These are phyloP conservation scores for Juncus inflexus DNA, from an alignment of 176 grass and related monocot species.

Conservation along the genomic window DNA sequence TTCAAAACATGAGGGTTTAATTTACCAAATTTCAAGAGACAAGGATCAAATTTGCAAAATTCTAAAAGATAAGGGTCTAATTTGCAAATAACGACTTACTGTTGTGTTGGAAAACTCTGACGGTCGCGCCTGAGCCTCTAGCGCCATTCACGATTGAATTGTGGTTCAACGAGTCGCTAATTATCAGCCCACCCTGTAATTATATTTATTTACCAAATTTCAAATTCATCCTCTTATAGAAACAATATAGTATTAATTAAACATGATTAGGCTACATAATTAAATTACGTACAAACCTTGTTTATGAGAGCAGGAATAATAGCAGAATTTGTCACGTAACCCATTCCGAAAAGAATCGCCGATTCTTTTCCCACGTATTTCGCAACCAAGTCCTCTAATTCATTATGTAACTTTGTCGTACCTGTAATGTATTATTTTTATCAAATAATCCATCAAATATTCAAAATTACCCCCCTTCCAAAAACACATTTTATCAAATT, in stretches of 20 bases:
- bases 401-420: constrained; percentile 69
- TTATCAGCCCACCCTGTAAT: constrained; percentile 75
- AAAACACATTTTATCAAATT: neutral
- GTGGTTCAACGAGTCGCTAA: constrained; percentile 93
- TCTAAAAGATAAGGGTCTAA: too few species aligned
- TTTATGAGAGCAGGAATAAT: constrained; percentile 74
- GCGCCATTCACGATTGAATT: constrained; percentile 96
- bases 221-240: neutral
- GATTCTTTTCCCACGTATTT: constrained; percentile 80
- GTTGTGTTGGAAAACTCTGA: constrained; percentile 90
- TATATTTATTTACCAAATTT: constrained; percentile 1
- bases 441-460: constrained; percentile 4
- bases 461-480: neutral
- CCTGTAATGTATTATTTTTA: constrained; percentile 33
- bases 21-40: too few species aligned
- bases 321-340: constrained; percentile 87
- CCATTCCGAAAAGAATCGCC: constrained; percentile 89
- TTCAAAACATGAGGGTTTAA: too few species aligned
- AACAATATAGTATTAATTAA: neutral
- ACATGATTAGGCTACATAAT: neutral
- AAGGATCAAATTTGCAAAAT: too few species aligned
- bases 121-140: constrained; percentile 75
- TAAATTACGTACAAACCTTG: constrained; percentile 43
- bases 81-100: constrained; percentile 46
- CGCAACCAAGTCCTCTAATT: constrained; percentile 77